Evolutionary conservation across 371 early-diverging fungal genomes (phyloP).

Genomic region (Mucor indicus): DNA sequence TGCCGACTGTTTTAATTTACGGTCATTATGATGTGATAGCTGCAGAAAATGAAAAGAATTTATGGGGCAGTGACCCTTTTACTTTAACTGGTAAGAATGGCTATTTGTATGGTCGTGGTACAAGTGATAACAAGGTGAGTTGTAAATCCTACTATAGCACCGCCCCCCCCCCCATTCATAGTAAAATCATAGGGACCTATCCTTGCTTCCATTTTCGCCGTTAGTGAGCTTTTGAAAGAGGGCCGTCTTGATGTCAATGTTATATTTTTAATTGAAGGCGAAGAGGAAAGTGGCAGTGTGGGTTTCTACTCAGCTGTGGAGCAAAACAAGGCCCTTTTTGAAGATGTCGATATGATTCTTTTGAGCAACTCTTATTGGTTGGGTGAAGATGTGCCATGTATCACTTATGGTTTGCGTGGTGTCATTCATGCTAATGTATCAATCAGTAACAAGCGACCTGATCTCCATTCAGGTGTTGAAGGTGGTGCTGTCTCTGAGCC

Average conservation of each 20-base stretch:
- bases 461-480: constrained; percentile 84
- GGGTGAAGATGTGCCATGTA: constrained; percentile 64
- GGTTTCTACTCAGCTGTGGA: constrained; percentile 69
- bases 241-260: constrained; percentile 64
- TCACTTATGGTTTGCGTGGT: constrained; percentile 74
- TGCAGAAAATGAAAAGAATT: constrained; percentile 53
- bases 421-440: constrained; percentile 70
- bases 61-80: constrained; percentile 55
- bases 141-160: background rate
- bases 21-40: constrained; percentile 87
- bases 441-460: constrained; percentile 41
- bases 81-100: constrained; percentile 61
- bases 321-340: constrained; percentile 53
- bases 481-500: constrained; percentile 83
- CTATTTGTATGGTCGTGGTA: constrained; percentile 79
- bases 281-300: constrained; percentile 78
- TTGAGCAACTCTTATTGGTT: constrained; percentile 72
- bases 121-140: constrained; percentile 72
- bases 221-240: constrained; percentile 62
- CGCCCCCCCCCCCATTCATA: too few species aligned
- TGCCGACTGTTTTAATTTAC: constrained; percentile 69
- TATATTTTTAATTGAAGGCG: constrained; percentile 80
- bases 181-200: constrained; percentile 74
- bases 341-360: constrained; percentile 70
- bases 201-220: constrained; percentile 72